phyloP scores from a whole-genome alignment of 768 basidiomycete genomes.

The Calvatia gigantea region DNA sequence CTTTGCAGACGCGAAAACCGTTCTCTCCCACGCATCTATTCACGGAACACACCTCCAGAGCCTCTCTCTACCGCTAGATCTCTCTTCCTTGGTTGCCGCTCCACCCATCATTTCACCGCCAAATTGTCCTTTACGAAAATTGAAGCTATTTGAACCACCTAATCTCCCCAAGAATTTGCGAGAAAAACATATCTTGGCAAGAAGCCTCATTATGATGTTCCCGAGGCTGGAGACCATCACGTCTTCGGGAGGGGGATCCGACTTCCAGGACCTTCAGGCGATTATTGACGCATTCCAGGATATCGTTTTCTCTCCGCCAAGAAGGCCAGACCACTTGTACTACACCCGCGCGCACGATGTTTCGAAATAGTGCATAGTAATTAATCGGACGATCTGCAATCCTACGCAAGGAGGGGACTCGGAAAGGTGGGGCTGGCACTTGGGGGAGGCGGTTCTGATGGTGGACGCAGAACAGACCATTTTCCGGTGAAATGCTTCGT shows the following conservation, averaged over 20 bases:
- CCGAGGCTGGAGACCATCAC: background rate
- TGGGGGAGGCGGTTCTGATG: no score
- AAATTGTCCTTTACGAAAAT: background rate
- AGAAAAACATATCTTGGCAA: background rate
- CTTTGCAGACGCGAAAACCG: background rate
- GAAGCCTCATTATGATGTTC: background rate
- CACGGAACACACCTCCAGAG: background rate
- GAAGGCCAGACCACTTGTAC: background rate
- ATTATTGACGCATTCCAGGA: background rate
- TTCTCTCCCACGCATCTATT: background rate
- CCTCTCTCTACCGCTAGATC: background rate
- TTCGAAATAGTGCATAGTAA: no score
- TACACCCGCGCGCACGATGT: background rate
- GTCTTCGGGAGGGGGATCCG: background rate
- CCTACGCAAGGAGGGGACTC: no score
- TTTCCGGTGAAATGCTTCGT: no score
- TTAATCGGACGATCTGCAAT: no score
- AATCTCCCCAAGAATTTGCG: background rate
- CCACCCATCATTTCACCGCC: background rate
- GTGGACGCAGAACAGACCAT: no score
- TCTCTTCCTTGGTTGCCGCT: background rate
- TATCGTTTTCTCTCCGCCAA: background rate
- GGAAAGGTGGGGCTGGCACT: no score
- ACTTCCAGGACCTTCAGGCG: background rate
- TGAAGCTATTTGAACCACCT: background rate